phyloP scores from a whole-genome alignment of 495 filamentous ascomycete genomes.

The Talaromyces borbonicus region DNA sequence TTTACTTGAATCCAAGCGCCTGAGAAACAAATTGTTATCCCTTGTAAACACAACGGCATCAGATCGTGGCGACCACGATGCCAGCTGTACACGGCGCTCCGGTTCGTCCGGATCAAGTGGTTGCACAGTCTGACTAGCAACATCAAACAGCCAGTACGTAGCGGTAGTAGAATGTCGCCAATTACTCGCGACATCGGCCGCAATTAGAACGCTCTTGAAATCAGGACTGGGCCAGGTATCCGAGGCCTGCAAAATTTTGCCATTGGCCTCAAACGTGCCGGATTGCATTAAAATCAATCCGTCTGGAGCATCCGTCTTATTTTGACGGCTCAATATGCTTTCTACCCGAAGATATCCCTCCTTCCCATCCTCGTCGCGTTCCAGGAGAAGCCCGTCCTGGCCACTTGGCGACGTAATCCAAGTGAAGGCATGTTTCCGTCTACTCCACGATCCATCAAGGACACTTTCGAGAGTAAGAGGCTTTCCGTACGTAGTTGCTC shows the following conservation, averaged over 20 bases:
- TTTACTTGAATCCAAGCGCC: conserved; percentile 50
- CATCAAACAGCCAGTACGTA: conserved; percentile 89
- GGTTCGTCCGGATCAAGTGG: conserved; percentile 63
- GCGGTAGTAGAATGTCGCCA: conserved; percentile 86
- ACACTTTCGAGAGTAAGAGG: conserved; percentile 75
- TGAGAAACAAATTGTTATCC: conserved; percentile 80
- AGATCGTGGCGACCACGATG: conserved; percentile 80
- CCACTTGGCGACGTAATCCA: conserved; percentile 84
- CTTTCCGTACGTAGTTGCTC: conserved; percentile 57
- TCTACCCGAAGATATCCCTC: conserved; percentile 78
- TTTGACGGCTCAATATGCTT: conserved; percentile 58
- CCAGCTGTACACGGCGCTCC: conserved; percentile 67
- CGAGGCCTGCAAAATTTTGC: conserved; percentile 37
- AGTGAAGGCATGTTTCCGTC: conserved; percentile 59
- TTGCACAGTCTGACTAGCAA: conserved; percentile 66
- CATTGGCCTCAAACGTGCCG: conserved; percentile 47
- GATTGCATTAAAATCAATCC: conserved; percentile 67
- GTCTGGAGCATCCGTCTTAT: conserved; percentile 30
- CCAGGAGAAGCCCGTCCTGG: conserved; percentile 77
- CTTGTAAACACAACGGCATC: conserved; percentile 78
- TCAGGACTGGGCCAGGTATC: conserved; percentile 70
- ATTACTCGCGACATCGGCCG: conserved; percentile 58
- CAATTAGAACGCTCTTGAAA: conserved; percentile 71
- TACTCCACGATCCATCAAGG: conserved; percentile 58
- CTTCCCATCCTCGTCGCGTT: conserved; percentile 42